These are phyloP conservation scores for Cladosporium sp. DNA, from an alignment of 2,329 filamentous ascomycete species.

Conservation along the genomic window DNA sequence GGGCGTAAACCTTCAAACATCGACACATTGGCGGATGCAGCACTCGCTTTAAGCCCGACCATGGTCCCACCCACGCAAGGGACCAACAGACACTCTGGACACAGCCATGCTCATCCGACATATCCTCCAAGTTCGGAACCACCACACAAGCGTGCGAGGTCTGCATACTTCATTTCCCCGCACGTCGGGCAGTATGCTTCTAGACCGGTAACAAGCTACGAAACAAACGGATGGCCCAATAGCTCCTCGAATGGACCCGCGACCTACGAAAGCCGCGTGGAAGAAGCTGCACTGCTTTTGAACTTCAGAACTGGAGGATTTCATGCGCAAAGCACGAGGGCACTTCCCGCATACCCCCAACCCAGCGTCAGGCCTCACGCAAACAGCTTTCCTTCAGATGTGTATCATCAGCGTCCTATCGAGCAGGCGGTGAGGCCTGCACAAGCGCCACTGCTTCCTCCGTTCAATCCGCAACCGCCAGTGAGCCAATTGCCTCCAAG, in stretches of 20 bases:
- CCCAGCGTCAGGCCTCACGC: slow-evolving; percentile 25
- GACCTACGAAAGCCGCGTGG: slow-evolving; percentile 34
- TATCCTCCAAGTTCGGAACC: slow-evolving; percentile 38
- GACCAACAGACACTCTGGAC: slow-evolving; percentile 1
- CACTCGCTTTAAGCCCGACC: slow-evolving; percentile 33
- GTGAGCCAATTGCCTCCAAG: slow-evolving; percentile 9
- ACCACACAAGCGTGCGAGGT: slow-evolving; percentile 57
- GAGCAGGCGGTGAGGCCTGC: slow-evolving; percentile 13
- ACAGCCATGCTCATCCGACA: slow-evolving; percentile 18
- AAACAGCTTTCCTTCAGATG: slow-evolving; percentile 28
- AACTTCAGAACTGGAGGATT: slow-evolving; percentile 35
- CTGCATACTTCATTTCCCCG: slow-evolving; percentile 50
- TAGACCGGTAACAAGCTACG: slow-evolving; percentile 45
- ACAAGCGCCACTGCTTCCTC: slow-evolving; percentile 22
- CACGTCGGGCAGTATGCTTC: slow-evolving; percentile 35
- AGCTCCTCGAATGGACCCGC: slow-evolving; percentile 19
- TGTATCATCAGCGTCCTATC: slow-evolving; percentile 19
- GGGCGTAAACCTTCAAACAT: slow-evolving; percentile 35
- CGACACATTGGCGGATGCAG: slow-evolving; percentile 41
- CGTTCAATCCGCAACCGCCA: slow-evolving; percentile 24
- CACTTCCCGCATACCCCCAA: slow-evolving; percentile 7
- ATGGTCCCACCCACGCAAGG: neutral
- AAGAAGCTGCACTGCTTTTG: slow-evolving; percentile 43
- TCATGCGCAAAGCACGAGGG: slow-evolving; percentile 14
- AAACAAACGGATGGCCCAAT: slow-evolving; percentile 15